Percentiles rank a stretch among this genome's conserved stretches.
phyloP scores from a whole-genome alignment of 768 basidiomycete genomes.

The Suillus tomentosus region DNA sequence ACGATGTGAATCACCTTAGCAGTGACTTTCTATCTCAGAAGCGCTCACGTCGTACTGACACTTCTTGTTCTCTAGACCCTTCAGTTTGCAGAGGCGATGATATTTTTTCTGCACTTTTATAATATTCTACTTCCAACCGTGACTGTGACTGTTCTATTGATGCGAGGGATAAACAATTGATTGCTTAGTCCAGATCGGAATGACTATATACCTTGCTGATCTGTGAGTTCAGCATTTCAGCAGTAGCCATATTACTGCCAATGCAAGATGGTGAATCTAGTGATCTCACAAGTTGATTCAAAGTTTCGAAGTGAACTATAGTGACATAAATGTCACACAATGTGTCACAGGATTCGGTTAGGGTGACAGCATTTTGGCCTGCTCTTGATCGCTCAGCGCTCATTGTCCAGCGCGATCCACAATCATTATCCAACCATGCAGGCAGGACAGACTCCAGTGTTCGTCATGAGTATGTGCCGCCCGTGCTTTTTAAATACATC shows the following conservation, averaged over 20 bases:
- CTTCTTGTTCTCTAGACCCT: not conserved
- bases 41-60: not conserved
- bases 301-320: too few relatives aligned
- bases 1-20: not conserved
- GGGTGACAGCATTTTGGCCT: not conserved
- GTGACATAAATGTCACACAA: not conserved
- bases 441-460: slow-evolving; percentile 71
- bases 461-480: slow-evolving; percentile 70
- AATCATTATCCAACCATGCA: slow-evolving; percentile 18
- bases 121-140: not conserved
- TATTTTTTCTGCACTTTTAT: not conserved
- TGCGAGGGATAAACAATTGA: not conserved
- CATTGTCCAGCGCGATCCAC: not conserved
- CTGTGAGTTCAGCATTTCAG: not conserved
- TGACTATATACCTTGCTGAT: not conserved
- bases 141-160: slow-evolving; percentile 5
- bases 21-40: not conserved
- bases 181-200: not conserved
- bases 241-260: not conserved
- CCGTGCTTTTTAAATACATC: not conserved
- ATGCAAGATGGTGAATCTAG: too few relatives aligned
- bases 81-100: not conserved
- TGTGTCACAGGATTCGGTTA: not conserved
- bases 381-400: not conserved
- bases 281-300: too few relatives aligned